These are phyloP conservation scores for Vigna mungo DNA, from an alignment of 306 rosid species.

Conservation along the genomic window DNA sequence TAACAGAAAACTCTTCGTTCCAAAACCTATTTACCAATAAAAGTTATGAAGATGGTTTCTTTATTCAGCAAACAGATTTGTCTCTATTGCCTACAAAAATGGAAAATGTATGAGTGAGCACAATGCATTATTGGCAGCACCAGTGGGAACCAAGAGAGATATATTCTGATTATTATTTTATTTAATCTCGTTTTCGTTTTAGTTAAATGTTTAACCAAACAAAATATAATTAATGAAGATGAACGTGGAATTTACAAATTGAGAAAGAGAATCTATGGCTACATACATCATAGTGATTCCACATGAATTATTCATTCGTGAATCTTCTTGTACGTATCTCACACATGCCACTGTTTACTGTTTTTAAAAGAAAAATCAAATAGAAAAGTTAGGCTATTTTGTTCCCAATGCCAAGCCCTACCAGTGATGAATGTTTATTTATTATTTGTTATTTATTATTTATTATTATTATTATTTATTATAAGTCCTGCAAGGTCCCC, in stretches of 20 bases:
- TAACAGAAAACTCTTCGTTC: neutral
- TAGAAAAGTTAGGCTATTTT: neutral
- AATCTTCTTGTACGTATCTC: slow-evolving; percentile 17
- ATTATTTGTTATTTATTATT: neutral
- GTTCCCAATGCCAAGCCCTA: neutral
- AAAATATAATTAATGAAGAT: neutral
- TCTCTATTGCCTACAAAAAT: neutral
- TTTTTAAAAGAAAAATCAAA: neutral
- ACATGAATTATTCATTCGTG: slow-evolving; percentile 33
- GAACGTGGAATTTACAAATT: neutral
- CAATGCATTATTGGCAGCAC: neutral
- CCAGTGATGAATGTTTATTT: slow-evolving; percentile 7
- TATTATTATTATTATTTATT: neutral
- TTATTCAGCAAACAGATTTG: slow-evolving; percentile 3
- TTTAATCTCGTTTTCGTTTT: neutral
- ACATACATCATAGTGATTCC: neutral
- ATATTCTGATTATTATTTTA: neutral
- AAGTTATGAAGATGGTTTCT: neutral
- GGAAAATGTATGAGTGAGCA: neutral
- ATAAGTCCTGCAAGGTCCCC: neutral
- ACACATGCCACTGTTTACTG: neutral
- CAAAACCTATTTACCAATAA: neutral
- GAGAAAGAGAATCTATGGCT: slow-evolving; percentile 13
- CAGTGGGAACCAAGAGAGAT: neutral
- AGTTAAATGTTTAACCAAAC: neutral